These are phyloP conservation scores for Combretum micranthum DNA, from an alignment of 345 rosid genomes.

Conservation along the genomic window DNA sequence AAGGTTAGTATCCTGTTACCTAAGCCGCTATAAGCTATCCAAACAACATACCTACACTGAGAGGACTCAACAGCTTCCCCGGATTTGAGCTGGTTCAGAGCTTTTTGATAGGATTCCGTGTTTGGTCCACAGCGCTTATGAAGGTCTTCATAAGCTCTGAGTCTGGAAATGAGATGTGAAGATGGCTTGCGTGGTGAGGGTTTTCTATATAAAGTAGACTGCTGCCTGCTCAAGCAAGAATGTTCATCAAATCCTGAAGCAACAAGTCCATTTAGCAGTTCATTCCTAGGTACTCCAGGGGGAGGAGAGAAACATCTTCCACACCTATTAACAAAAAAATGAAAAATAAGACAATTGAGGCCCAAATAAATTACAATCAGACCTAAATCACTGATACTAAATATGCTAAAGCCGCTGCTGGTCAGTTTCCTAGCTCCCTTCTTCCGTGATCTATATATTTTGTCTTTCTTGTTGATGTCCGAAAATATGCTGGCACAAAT, in stretches of 20 bases:
- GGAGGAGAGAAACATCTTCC: constrained; percentile 16
- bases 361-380: neutral
- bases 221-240: too few relatives aligned
- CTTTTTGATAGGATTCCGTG: constrained; percentile 30
- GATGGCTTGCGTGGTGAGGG: constrained; percentile 45
- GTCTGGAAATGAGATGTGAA: constrained; percentile 44
- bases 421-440: too few relatives aligned
- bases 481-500: too few relatives aligned
- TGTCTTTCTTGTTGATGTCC: too few relatives aligned
- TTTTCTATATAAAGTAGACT: constrained; percentile 40
- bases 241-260: constrained; percentile 40
- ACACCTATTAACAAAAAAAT: constrained; percentile 10
- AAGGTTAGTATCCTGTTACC: constrained; percentile 62
- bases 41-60: constrained; percentile 59
- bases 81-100: constrained; percentile 22
- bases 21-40: constrained; percentile 62
- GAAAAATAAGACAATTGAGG: neutral
- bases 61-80: constrained; percentile 11
- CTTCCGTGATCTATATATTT: too few relatives aligned
- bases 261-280: constrained; percentile 46
- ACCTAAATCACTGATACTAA: constrained; percentile 3
- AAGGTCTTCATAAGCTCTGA: constrained; percentile 51
- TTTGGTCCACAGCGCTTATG: too few relatives aligned
- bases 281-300: constrained; percentile 13
- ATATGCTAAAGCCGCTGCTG: too few relatives aligned